Evolutionary conservation across 1,139 yeast genomes (phyloP).

Genomic region (Suhomyces terraborum): DNA sequence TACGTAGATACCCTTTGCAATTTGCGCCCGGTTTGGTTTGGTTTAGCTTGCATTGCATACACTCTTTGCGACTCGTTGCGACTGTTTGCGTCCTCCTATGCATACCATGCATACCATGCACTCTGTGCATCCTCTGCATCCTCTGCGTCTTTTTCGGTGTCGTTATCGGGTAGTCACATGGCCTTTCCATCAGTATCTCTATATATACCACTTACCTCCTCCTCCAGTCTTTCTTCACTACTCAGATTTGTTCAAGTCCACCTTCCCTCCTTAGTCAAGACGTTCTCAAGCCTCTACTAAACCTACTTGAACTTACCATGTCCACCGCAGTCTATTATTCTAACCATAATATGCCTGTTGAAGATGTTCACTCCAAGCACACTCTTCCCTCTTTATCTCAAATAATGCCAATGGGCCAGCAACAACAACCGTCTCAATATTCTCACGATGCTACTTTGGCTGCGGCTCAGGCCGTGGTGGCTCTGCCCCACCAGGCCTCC

Average conservation of each 20-base stretch:
- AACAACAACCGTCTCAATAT: constrained; percentile 18
- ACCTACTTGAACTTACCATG: constrained; percentile 19
- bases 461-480: constrained; percentile 16
- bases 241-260: too few relatives aligned
- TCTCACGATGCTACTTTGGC: constrained; percentile 17
- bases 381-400: constrained; percentile 38
- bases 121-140: too few relatives aligned
- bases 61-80: too few relatives aligned
- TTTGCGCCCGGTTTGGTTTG: too few relatives aligned
- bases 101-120: too few relatives aligned
- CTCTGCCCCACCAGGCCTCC: constrained; percentile 10
- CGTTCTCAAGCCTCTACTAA: neutral
- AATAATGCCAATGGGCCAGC: constrained; percentile 34
- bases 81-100: too few relatives aligned
- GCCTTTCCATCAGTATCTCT: constrained; percentile 3
- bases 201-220: constrained; percentile 11
- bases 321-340: constrained; percentile 36
- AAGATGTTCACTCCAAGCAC: constrained; percentile 32
- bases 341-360: constrained; percentile 32
- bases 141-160: constrained; percentile 7
- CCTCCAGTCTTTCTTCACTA: constrained; percentile 1
- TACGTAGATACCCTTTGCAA: too few relatives aligned
- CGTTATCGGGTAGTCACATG: constrained; percentile 16
- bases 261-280: neutral
- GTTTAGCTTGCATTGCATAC: too few relatives aligned